Conservation (phyloP, 805 yeast species). For the Barnettozyma californica region DNA sequence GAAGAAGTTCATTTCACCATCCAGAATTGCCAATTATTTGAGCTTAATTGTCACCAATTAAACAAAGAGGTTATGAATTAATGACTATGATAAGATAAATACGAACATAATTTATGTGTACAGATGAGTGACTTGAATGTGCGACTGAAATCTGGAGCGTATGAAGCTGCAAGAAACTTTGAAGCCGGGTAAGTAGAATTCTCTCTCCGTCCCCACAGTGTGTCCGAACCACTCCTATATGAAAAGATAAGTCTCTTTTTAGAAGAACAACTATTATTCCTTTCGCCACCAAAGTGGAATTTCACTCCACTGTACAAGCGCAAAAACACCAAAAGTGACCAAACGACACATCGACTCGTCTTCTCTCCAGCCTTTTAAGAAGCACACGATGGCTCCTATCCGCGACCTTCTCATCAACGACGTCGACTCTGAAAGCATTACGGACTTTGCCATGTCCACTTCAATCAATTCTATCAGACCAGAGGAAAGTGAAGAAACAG, state of each 20-base stretch:
- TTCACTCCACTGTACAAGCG: not conserved
- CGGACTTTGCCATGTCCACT: not conserved
- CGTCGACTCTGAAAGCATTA: not conserved
- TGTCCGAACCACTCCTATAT: not conserved
- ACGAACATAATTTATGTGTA: too few relatives aligned
- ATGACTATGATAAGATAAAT: not conserved
- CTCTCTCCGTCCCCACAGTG: not conserved
- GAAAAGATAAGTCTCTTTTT: not conserved
- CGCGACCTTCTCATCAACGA: constrained; percentile 2
- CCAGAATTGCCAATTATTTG: constrained; percentile 1
- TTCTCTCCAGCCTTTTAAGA: not conserved
- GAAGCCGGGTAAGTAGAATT: not conserved
- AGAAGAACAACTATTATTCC: not conserved
- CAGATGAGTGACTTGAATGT: too few relatives aligned
- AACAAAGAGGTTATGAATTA: not conserved
- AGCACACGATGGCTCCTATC: constrained; percentile 1
- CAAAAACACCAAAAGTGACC: not conserved
- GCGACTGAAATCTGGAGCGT: too few relatives aligned
- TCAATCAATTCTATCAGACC: not conserved
- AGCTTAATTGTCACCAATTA: not conserved
- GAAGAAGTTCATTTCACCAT: constrained; percentile 2
- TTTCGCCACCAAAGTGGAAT: not conserved
- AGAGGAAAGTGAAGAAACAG: constrained; percentile 1
- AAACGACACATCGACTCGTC: not conserved
- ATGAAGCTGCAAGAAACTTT: too few relatives aligned